phyloP scores from a whole-genome alignment of 2,329 filamentous ascomycete species.

The Cytospora piceicola region DNA sequence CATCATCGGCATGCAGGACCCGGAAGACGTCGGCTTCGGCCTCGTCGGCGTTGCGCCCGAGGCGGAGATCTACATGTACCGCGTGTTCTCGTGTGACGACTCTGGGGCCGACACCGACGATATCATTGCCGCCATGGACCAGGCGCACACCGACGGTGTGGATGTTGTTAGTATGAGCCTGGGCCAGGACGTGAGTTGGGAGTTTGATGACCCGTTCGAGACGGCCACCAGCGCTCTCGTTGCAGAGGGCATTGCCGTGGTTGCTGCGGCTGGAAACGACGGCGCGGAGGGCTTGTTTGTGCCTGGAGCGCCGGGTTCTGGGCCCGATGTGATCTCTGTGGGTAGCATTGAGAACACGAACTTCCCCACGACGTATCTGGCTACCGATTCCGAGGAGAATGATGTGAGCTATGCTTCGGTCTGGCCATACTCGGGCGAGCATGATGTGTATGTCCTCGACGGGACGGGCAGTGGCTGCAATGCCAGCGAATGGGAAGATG shows the following conservation, averaged over 20 bases:
- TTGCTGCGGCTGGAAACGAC: conserved; percentile 34
- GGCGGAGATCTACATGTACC: conserved; percentile 25
- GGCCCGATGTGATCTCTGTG: conserved; percentile 34
- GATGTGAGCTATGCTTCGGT: conserved; percentile 32
- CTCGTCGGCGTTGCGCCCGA: conserved; percentile 23
- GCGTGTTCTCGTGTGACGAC: conserved; percentile 18
- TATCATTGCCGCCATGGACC: conserved; percentile 37
- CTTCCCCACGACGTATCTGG: conserved; percentile 32
- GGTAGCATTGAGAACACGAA: conserved; percentile 32
- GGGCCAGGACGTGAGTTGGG: conserved; percentile 29
- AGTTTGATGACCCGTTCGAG: conserved; percentile 27
- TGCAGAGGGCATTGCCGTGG: conserved; percentile 33
- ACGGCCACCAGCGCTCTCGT: conserved; percentile 20
- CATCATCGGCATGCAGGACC: conserved; percentile 24
- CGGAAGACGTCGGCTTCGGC: conserved; percentile 11
- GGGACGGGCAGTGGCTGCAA: conserved; percentile 19
- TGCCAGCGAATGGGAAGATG: conserved; percentile 29
- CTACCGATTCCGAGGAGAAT: conserved; percentile 30
- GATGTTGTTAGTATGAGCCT: conserved; percentile 39
- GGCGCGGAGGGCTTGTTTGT: conserved; percentile 13
- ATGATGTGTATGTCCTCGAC: conserved; percentile 29
- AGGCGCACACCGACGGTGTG: conserved; percentile 36
- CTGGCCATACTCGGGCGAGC: conserved; percentile 31
- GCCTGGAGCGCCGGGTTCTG: conserved; percentile 27
- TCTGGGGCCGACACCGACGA: conserved; percentile 26